Evolutionary conservation across 164 flowering plant genomes (phyloP), one percentile per base, ranked within the genome.

Genomic region (Protea cynaroides): DNA sequence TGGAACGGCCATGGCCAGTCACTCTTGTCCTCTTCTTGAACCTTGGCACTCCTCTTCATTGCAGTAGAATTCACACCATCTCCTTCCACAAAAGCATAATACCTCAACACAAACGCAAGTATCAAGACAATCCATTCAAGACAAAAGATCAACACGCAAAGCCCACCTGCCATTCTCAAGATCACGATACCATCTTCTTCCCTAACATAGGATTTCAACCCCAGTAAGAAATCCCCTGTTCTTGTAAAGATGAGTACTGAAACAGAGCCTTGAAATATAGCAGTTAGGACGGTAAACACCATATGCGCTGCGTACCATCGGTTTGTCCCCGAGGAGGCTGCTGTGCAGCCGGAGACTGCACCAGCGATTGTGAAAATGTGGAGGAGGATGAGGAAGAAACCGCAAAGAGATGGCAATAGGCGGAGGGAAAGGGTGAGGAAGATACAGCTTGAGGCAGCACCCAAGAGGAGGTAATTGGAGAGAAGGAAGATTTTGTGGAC

Each of bases 381-480:
- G 78, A 91, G 96, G 78, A 91, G 84, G 72, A 89, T 86, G 58
- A 89, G 70, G 76, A 86, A 78, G 75, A 82, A 78, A 9, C 87
- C 90, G 70, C 74, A 67, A 7, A 84, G 14, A 11, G 94, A 86
- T 7, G 92, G 94, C 72, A 86, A 0, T 13, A 90, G 83, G 9
- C 92, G 84, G 59, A 90, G 90, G 21, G 96, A 83, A 61, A 90
- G 83, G 12, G 92, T 87, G 12, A 90, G 81, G 81, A 90, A 86
- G 56, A 88, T 86, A 89, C 92, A 90, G 56, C 87, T 79, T 2
- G 90, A 87, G 61, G 97, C 91, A 14, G 96, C 86, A 8, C 96
- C 91, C 3, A 91, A 69, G 65, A 91, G 86, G 63, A 83, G 73
- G 89, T 91, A 91, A 72, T 87, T 91, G 78, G 76, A 71, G 36